A percentile compares a stretch with the other conserved stretches of the same genome.
Evolutionary conservation across 495 filamentous ascomycete species (phyloP).

Genomic region (Neurospora sp.): DNA sequence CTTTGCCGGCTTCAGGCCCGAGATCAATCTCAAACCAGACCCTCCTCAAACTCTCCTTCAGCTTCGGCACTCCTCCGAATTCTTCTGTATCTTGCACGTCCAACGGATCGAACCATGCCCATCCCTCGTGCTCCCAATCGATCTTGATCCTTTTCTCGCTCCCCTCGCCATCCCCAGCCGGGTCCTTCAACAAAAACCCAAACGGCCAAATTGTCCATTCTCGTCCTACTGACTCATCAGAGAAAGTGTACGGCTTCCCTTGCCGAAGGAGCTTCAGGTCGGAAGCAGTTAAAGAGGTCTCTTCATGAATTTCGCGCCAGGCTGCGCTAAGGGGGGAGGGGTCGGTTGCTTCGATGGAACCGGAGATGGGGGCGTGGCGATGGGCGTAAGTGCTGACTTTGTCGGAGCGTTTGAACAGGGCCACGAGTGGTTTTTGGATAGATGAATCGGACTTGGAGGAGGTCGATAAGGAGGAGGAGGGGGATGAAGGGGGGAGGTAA

Average conservation of each 20-base stretch:
- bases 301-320: slow-evolving; percentile 53
- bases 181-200: slow-evolving; percentile 40
- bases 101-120: slow-evolving; percentile 45
- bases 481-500: not conserved
- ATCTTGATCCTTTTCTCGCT: slow-evolving; percentile 36
- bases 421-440: slow-evolving; percentile 30
- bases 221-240: slow-evolving; percentile 39
- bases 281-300: slow-evolving; percentile 41
- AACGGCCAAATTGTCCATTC: slow-evolving; percentile 58
- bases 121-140: slow-evolving; percentile 55
- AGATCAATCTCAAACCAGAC: slow-evolving; percentile 47
- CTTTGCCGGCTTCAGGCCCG: slow-evolving; percentile 26
- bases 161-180: slow-evolving; percentile 20
- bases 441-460: slow-evolving; percentile 3
- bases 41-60: slow-evolving; percentile 44
- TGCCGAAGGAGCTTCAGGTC: slow-evolving; percentile 42
- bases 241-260: slow-evolving; percentile 50
- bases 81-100: slow-evolving; percentile 26
- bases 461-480: not conserved
- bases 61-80: slow-evolving; percentile 44
- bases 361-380: slow-evolving; percentile 50
- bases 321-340: slow-evolving; percentile 41
- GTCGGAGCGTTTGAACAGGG: slow-evolving; percentile 47
- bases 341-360: slow-evolving; percentile 45
- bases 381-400: slow-evolving; percentile 50